Conservation (phyloP, 106 monocot species). For the Ottelia alismoides region DNA sequence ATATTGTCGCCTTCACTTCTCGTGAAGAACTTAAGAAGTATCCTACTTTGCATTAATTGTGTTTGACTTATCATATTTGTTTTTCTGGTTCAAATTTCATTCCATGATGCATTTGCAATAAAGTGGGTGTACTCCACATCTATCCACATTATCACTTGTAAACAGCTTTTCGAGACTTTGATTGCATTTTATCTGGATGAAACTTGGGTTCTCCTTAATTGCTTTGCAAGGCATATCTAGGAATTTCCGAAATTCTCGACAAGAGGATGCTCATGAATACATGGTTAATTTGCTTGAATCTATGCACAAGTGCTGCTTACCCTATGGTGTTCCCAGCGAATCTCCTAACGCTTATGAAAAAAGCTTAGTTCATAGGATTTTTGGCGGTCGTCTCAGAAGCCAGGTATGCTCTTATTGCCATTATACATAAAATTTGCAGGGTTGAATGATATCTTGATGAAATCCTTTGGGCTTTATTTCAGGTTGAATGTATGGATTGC, state of each 20-base stretch:
- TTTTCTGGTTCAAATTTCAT: no score
- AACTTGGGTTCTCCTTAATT: no score
- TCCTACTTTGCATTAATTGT: no score
- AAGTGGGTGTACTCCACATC: no score
- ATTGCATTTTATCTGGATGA: no score
- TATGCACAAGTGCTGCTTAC: constrained; percentile 97
- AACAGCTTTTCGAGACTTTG: no score
- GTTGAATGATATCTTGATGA: not conserved
- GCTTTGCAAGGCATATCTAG: constrained; percentile 60
- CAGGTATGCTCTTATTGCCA: constrained; percentile 34
- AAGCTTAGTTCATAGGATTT: constrained; percentile 94
- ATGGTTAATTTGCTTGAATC: constrained; percentile 97
- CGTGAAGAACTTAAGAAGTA: constrained; percentile 91
- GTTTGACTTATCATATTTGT: no score
- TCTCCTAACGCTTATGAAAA: constrained; percentile 92
- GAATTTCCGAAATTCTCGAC: constrained; percentile 78
- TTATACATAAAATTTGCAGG: not conserved
- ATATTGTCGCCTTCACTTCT: constrained; percentile 73
- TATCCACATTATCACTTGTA: no score
- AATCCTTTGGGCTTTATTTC: not conserved
- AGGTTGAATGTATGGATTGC: constrained; percentile 91
- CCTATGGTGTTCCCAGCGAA: constrained; percentile 80
- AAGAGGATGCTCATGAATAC: constrained; percentile 99
- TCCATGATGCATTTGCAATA: no score
- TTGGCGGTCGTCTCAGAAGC: constrained; percentile 92